These are phyloP conservation scores for Populus ilicifolia DNA, from an alignment of 345 rosid species.

Conservation along the genomic window DNA sequence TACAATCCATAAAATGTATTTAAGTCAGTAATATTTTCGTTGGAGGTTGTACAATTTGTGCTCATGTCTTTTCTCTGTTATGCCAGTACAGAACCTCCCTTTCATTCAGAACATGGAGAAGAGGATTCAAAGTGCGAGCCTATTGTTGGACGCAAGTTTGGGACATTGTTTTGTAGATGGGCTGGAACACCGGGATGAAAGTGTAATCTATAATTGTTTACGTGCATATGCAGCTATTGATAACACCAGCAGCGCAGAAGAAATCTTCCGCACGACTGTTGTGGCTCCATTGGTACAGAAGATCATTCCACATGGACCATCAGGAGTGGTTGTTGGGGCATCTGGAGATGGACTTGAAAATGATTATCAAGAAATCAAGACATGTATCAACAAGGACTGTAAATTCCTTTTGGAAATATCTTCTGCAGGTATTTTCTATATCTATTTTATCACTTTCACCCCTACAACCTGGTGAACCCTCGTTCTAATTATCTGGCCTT, in stretches of 20 bases:
- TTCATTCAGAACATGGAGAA: constrained; percentile 96
- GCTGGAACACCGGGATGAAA: constrained; percentile 72
- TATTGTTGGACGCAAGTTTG: constrained; percentile 82
- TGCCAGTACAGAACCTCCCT: constrained; percentile 99
- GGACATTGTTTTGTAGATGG: constrained; percentile 96
- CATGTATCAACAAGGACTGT: constrained; percentile 59
- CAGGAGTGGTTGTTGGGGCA: constrained; percentile 41
- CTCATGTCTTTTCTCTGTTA: constrained; percentile 51
- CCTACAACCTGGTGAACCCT: neutral
- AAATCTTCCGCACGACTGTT: constrained; percentile 66
- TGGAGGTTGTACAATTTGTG: constrained; percentile 22
- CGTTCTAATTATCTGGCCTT: neutral
- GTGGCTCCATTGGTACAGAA: constrained; percentile 75
- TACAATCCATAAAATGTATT: neutral
- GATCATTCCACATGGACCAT: constrained; percentile 53
- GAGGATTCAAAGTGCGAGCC: constrained; percentile 86
- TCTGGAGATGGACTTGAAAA: constrained; percentile 71
- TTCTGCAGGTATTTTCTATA: constrained; percentile 54
- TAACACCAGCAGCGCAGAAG: constrained; percentile 73
- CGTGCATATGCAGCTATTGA: constrained; percentile 97
- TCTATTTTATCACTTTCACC: neutral
- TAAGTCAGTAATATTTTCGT: neutral
- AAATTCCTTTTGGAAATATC: constrained; percentile 81
- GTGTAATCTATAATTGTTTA: constrained; percentile 88
- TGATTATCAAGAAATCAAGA: constrained; percentile 72